Evolutionary conservation across 345 rosid genomes (phyloP).

Genomic region (Psidium friedrichsthalianum): DNA sequence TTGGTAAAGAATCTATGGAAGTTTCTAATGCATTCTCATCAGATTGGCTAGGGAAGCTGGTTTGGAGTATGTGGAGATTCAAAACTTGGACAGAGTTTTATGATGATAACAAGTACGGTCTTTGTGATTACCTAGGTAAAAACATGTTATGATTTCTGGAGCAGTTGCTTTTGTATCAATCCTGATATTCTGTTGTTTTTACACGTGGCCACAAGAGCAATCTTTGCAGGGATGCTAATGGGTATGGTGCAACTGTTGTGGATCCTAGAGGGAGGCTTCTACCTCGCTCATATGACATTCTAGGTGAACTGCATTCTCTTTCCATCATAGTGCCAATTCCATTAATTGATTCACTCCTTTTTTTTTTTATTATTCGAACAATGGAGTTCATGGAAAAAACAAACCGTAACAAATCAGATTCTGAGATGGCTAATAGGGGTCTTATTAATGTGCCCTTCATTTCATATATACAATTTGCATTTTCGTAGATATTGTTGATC

Average conservation of each 20-base stretch:
- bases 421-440: background rate
- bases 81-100: slow-evolving; percentile 83
- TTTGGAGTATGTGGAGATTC: slow-evolving; percentile 92
- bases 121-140: background rate
- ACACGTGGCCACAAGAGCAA: slow-evolving; percentile 36
- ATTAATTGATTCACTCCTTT: background rate
- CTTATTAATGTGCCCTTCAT: background rate
- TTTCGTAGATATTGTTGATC: background rate
- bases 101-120: slow-evolving; percentile 71
- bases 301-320: slow-evolving; percentile 36
- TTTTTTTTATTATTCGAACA: background rate
- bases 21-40: background rate
- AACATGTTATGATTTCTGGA: background rate
- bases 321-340: background rate
- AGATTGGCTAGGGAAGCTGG: slow-evolving; percentile 98
- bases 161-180: background rate
- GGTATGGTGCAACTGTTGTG: slow-evolving; percentile 63
- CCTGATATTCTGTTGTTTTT: background rate
- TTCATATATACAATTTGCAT: background rate
- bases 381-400: background rate
- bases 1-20: background rate
- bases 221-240: slow-evolving; percentile 59
- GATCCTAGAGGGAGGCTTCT: slow-evolving; percentile 89
- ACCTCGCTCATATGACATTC: slow-evolving; percentile 69
- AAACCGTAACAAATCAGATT: background rate